Conservation (phyloP, 306 rosid genomes). For the Trifolium fragiferum region DNA sequence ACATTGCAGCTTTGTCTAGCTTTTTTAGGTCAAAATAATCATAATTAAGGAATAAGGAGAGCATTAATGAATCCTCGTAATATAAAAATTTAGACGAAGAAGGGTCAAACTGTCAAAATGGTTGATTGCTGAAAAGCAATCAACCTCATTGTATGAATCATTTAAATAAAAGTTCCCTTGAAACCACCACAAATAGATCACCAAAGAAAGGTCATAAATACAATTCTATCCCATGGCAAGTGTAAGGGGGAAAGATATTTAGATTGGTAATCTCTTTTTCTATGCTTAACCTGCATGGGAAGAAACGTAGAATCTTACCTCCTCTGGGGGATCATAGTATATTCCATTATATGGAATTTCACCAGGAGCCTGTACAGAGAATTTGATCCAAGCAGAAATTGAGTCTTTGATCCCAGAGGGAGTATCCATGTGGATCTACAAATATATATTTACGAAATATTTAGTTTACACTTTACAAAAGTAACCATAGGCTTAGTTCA, state of each 20-base stretch:
- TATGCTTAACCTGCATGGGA: slow-evolving; percentile 30
- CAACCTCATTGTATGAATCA: slow-evolving; percentile 5
- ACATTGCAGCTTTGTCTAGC: slow-evolving; percentile 33
- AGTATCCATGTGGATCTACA: slow-evolving; percentile 90
- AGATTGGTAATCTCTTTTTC: slow-evolving; percentile 3
- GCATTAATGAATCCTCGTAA: slow-evolving; percentile 6
- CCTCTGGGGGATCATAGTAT: slow-evolving; percentile 98
- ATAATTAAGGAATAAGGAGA: slow-evolving; percentile 6
- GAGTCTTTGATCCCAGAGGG: slow-evolving; percentile 97
- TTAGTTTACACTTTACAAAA: slow-evolving; percentile 39
- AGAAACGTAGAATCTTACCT: slow-evolving; percentile 58
- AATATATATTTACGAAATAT: slow-evolving; percentile 29
- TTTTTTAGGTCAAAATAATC: slow-evolving; percentile 4
- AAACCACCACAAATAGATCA: slow-evolving; percentile 33
- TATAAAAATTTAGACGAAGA: slow-evolving; percentile 1
- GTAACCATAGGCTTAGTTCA: slow-evolving; percentile 31
- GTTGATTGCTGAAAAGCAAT: slow-evolving; percentile 9
- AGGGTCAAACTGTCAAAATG: slow-evolving; percentile 24
- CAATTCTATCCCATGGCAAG: slow-evolving; percentile 18
- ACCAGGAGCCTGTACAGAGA: slow-evolving; percentile 90
- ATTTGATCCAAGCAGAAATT: slow-evolving; percentile 98
- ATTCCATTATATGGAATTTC: slow-evolving; percentile 91
- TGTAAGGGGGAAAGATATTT: slow-evolving; percentile 18
- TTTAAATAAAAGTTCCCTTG: slow-evolving; percentile 20
- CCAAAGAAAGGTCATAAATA: slow-evolving; percentile 19